Evolutionary conservation across 148 eudicot genomes (phyloP), one percentile per base, ranked within the genome.

Genomic region (Rhododendron ferrugineum): DNA sequence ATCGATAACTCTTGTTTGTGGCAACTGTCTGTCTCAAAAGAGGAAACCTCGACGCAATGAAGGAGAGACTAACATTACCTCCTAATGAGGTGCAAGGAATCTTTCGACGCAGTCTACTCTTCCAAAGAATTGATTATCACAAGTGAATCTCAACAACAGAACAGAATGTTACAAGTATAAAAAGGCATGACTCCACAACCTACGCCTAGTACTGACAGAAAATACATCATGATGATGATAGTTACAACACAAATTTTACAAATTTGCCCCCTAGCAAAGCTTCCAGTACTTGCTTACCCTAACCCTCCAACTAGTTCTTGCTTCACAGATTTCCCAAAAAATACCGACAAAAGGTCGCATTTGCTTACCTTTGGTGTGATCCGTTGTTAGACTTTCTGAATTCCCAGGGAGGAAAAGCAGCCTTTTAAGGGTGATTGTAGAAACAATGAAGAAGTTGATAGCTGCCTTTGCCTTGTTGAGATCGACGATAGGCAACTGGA

Each of bases 401-500:
- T 84, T 94, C 93, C 88, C 93, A 90, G 7, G 93, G 88, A 20
- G 92, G 92, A 76, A 32, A 94, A 86, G 86, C 96, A 91, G 78
- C 94, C 91, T 84, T 93, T 95, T 73, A 94, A 90, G 20, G 97
- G 96, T 0, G 98, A 94, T 18, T 92, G 93, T 40, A 94, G 84
- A 72, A 95, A 92, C 89, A 95, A 86, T 6, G 98, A 95, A 34
- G 98, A 95, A 3, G 93, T 89, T 9, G 98, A 93, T 79, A 94
- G 82, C 84, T 93, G 98, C 81, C 88, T 93, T 68, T 94, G 98
- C 64, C 98, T 89, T 60, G 89, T 90, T 62, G 95, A 92, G 83
- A 95, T 93, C 8, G 98, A 95, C 15, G 98, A 94, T 14, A 95
- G 88, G 87, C 95, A 90, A 85, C 91, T 88, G 83, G 92, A 93